Evolutionary conservation across 1,284 basidiomycete species (phyloP), one percentile per base, ranked within the genome.

Genomic region (Apiotrichum mycotoxinovorans): DNA sequence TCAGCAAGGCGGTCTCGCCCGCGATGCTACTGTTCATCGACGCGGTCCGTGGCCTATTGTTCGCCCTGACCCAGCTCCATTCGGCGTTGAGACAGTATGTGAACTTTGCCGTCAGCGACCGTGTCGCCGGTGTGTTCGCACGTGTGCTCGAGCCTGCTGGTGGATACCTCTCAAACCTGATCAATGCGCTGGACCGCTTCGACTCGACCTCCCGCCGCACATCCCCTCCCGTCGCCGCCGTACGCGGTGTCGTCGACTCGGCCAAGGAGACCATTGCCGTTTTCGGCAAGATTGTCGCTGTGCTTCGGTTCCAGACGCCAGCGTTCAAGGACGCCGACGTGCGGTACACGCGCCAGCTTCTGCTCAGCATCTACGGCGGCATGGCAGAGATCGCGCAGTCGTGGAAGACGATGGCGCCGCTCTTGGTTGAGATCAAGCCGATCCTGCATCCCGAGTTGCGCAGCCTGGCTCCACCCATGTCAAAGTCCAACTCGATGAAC

Each of bases 51-150:
- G 93, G 91, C 15, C 86, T 98, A 45, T 83, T 98, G 22, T 98
- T 97, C 72, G 88, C 92, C 1, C 82, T 95, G 54, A 91, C 90
- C 30, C 94, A 98, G 76, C 85, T 98, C 30, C 89, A 97, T 71
- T 85, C 91, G 60, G 87, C 91, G 0, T 79, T 99, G 26, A 86
- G 90, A 57, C 90, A 96, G 68, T 96, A 95, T 76, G 87, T 89
- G 49, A 83, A 87, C 17, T 89, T 91, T 64, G 88, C 88, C 23
- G 85, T 87, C 52, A 88, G 94, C 68, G 91, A 94, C 60, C 84
- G 91, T n/a, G 74, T 96, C 34, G 85, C 89, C 14, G 85, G 86
- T 5, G 84, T 91, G 5, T 81, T 97, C 58, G 80, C 85, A 51
- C 88, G 91, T 67, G 88, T 94, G 23, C 83, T 95, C 58, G 87